Conservation (phyloP, 2,329 filamentous ascomycete species). For the Aaosphaeria arxii region DNA sequence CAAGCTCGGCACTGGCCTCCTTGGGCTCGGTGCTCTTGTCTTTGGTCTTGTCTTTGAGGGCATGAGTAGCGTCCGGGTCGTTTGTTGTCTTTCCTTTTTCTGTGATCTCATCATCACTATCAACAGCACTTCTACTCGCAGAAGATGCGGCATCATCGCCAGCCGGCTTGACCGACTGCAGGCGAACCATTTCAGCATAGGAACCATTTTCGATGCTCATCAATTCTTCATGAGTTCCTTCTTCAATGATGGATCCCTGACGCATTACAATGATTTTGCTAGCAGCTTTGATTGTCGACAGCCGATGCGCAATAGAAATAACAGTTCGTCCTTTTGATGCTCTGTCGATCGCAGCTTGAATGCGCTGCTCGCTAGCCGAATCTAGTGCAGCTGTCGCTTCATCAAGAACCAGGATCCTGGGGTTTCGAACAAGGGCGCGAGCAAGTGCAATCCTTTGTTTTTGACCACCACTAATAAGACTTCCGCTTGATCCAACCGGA, state of each 20-base stretch:
- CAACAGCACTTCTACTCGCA: conserved; percentile 13
- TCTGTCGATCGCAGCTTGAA: conserved; percentile 44
- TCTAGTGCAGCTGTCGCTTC: conserved; percentile 63
- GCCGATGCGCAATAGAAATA: conserved; percentile 37
- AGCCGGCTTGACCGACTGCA: conserved; percentile 48
- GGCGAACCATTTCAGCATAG: conserved; percentile 49
- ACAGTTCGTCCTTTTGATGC: conserved; percentile 33
- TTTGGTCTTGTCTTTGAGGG: not conserved
- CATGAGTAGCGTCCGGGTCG: not conserved
- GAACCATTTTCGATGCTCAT: conserved; percentile 33
- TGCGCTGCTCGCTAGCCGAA: conserved; percentile 55
- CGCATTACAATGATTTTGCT: conserved; percentile 40
- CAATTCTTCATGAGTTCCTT: conserved; percentile 34
- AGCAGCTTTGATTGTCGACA: conserved; percentile 36
- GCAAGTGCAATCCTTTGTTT: conserved; percentile 60
- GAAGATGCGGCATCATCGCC: conserved; percentile 17
- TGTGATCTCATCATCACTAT: conserved; percentile 17
- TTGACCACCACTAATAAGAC: conserved; percentile 56
- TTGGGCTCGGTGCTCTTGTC: not conserved
- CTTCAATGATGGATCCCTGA: conserved; percentile 34
- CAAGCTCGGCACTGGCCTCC: conserved; percentile 10
- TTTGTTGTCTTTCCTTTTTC: conserved; percentile 14
- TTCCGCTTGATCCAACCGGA: conserved; percentile 53
- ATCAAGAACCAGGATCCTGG: conserved; percentile 58
- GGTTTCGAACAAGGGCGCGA: conserved; percentile 54